phyloP scores from a whole-genome alignment of 441 rosid species.

The Viola pubescens region DNA sequence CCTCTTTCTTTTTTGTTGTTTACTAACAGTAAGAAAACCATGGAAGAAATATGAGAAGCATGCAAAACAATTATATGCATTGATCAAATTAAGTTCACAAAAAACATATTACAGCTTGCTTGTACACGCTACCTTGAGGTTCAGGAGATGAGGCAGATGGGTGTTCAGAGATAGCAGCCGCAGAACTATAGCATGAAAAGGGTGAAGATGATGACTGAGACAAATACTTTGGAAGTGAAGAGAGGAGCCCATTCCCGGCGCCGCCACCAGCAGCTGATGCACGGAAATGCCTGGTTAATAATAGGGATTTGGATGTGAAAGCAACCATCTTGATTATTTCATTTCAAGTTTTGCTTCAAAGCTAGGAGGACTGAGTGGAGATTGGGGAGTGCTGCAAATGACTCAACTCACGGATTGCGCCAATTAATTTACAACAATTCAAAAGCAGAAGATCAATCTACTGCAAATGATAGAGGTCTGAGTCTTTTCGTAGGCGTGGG shows the following conservation, averaged over 20 bases:
- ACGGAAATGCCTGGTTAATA: constrained; percentile 24
- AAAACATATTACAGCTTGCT: not conserved
- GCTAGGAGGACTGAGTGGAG: too few species aligned
- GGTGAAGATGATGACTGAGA: constrained; percentile 11
- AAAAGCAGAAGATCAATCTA: too few species aligned
- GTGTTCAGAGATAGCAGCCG: constrained; percentile 18
- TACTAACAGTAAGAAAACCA: not conserved
- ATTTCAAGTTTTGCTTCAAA: not conserved
- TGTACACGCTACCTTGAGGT: constrained; percentile 18
- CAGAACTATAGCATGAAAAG: constrained; percentile 20
- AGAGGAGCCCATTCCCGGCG: constrained; percentile 6
- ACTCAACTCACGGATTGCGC: too few species aligned
- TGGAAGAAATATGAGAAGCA: not conserved
- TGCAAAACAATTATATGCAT: not conserved
- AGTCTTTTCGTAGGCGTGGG: too few species aligned
- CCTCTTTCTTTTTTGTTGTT: constrained; percentile 23
- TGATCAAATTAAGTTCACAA: not conserved
- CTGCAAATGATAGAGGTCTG: too few species aligned
- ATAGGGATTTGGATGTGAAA: constrained; percentile 30
- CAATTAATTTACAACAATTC: too few species aligned
- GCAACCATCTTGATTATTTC: constrained; percentile 20
- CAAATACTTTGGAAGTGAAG: constrained; percentile 10
- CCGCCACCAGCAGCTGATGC: constrained; percentile 11
- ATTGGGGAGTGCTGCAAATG: too few species aligned
- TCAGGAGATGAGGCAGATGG: constrained; percentile 23